Conservation (phyloP, 306 rosid genomes). For the Vigna mungo region DNA sequence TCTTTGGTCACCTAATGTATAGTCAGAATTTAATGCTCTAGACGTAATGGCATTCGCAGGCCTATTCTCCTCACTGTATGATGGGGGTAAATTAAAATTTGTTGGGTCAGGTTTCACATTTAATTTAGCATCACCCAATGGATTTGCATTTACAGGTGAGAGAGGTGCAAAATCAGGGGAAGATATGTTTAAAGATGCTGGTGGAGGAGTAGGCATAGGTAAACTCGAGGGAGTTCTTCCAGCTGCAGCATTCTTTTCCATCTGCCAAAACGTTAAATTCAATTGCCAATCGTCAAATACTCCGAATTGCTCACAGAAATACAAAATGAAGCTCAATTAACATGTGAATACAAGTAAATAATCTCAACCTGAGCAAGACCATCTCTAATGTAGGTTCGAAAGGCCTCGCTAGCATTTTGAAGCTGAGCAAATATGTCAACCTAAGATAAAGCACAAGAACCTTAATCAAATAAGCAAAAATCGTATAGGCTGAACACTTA, state of each 20-base stretch:
- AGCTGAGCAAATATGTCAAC: slow-evolving; percentile 98
- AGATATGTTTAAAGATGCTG: slow-evolving; percentile 71
- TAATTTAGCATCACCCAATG: slow-evolving; percentile 71
- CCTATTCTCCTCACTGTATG: slow-evolving; percentile 84
- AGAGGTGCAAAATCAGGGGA: slow-evolving; percentile 93
- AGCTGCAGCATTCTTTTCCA: slow-evolving; percentile 99
- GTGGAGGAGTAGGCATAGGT: slow-evolving; percentile 97
- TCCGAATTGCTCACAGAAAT: neutral
- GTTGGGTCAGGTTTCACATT: slow-evolving; percentile 82
- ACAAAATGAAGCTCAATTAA: slow-evolving; percentile 19
- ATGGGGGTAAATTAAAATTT: slow-evolving; percentile 76
- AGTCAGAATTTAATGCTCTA: slow-evolving; percentile 74
- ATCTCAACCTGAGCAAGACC: slow-evolving; percentile 90
- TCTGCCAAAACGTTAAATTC: slow-evolving; percentile 59
- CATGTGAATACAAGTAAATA: slow-evolving; percentile 23
- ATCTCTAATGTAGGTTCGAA: slow-evolving; percentile 95
- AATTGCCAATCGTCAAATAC: slow-evolving; percentile 13
- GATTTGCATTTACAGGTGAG: slow-evolving; percentile 85
- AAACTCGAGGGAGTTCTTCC: slow-evolving; percentile 96
- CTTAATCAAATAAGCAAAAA: slow-evolving; percentile 35
- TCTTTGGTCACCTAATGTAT: slow-evolving; percentile 71
- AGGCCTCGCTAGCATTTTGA: slow-evolving; percentile 98
- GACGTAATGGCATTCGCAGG: slow-evolving; percentile 57
- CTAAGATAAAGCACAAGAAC: slow-evolving; percentile 53
- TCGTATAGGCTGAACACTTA: neutral